These are phyloP conservation scores for Aspergillus melleus DNA, from an alignment of 2,329 filamentous ascomycete genomes.

Conservation along the genomic window DNA sequence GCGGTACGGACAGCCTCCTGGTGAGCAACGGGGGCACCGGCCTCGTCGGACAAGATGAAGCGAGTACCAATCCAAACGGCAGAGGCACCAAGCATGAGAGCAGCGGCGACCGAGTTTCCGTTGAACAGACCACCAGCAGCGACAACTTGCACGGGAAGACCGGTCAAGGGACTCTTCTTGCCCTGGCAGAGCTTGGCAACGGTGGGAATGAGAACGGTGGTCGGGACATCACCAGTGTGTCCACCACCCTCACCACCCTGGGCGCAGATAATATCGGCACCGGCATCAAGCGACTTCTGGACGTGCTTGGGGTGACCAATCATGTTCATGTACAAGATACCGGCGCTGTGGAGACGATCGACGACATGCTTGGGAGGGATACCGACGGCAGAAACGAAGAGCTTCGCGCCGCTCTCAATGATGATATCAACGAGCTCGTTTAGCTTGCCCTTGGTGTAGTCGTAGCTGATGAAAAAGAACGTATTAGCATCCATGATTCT, in stretches of 20 bases:
- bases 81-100: constrained; percentile 87
- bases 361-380: constrained; percentile 87
- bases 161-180: constrained; percentile 82
- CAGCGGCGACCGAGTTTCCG: constrained; percentile 83
- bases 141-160: constrained; percentile 83
- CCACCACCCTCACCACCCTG: constrained; percentile 97
- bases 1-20: constrained; percentile 93
- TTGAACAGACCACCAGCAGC: constrained; percentile 94
- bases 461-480: constrained; percentile 66
- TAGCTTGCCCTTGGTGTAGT: constrained; percentile 99
- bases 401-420: constrained; percentile 84
- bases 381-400: constrained; percentile 96
- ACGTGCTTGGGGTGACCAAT: constrained; percentile 99
- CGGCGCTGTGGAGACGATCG: constrained; percentile 81
- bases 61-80: constrained; percentile 97
- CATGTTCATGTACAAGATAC: constrained; percentile 99
- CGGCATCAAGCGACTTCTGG: constrained; percentile 88
- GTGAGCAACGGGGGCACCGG: constrained; percentile 87
- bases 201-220: constrained; percentile 85
- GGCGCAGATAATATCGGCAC: constrained; percentile 95
- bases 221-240: constrained; percentile 92
- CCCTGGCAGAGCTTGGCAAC: constrained; percentile 79
- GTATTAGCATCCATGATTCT: constrained; percentile 12
- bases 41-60: constrained; percentile 92
- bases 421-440: constrained; percentile 86